Conservation (phyloP, 2,329 filamentous ascomycete genomes). For the Podosphaera fusca region DNA sequence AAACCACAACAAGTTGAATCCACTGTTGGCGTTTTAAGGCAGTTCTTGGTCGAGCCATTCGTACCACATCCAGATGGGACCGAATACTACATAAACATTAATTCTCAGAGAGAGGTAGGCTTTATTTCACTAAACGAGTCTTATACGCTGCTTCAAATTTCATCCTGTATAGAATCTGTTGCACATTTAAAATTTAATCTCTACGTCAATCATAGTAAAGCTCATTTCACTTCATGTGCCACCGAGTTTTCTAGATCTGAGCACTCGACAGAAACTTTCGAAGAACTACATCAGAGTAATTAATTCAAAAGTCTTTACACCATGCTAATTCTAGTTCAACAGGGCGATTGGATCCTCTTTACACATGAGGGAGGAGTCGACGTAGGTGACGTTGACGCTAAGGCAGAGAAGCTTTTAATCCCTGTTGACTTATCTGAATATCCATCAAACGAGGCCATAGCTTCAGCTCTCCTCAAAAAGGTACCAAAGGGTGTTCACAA, state of each 20-base stretch:
- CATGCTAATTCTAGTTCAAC: slow-evolving; percentile 4
- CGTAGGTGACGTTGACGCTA: slow-evolving; percentile 94
- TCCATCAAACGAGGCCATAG: slow-evolving; percentile 89
- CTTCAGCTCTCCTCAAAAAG: slow-evolving; percentile 63
- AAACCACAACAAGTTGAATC: slow-evolving; percentile 89
- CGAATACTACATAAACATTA: slow-evolving; percentile 99
- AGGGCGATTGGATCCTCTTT: slow-evolving; percentile 99
- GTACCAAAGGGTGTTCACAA: slow-evolving; percentile 92
- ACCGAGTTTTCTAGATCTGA: too few species aligned
- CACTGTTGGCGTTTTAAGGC: slow-evolving; percentile 65
- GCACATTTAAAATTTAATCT: too few species aligned
- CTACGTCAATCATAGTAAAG: too few species aligned
- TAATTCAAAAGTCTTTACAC: neutral
- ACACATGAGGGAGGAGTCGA: slow-evolving; percentile 99
- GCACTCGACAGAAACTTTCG: too few species aligned
- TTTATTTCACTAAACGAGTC: slow-evolving; percentile 2
- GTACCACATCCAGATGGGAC: slow-evolving; percentile 87
- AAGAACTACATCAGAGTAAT: neutral
- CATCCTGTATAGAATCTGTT: too few species aligned
- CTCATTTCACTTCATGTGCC: too few species aligned
- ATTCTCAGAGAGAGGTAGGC: slow-evolving; percentile 92
- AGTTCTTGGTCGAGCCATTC: slow-evolving; percentile 96
- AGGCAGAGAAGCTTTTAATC: slow-evolving; percentile 95
- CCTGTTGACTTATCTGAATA: slow-evolving; percentile 87
- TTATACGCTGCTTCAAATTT: neutral